Base-by-base conservation (phyloP, 2,329 filamentous ascomycete species). In the Phoma herbarum region DNA sequence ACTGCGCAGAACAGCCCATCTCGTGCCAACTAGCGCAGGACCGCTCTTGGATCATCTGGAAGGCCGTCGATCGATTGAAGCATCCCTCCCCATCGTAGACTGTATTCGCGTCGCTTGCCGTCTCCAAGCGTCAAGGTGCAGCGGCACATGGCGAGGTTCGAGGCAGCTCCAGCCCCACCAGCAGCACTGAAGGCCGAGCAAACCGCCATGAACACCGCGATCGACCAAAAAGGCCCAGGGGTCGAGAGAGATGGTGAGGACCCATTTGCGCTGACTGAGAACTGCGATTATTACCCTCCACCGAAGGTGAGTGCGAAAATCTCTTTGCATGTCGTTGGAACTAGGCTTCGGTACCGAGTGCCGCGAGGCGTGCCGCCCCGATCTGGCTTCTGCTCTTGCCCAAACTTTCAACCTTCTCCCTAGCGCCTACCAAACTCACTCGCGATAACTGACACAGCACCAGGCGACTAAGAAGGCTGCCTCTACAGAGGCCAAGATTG, bases 311-410 rank as follows among this genome's bases (percentile, higher is more conserved):
- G 61, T 58, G 28, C 26, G 43, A 33, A 4, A 12, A 12, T 39
- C 52, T 59, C 20, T 44, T 57, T 46, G 14, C 25, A 48, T 61
- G 61, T 69, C 59, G 63, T 69, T 44, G 28, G 48, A 58, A 50
- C 23, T 59, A 62, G 65, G 57, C 55, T 58, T 60, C 47, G 58
- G 57, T 39, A 57, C 52, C 57, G 59, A 52, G 48, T 44, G 51
- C 23, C 56, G 33, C 47, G 52, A 46, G 37, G 52, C 55, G 52
- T 61, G 50, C 54, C 54, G 52, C 46, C 23, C 46, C 37, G 26
- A 49, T 41, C 50, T 61, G 63, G 60, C 55, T 57, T 52, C 62
- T 57, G 57, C 50, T 50, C 52, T 41, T 43, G 22, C 59, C 59
- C 59, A 62, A 52, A 35, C 35, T 29, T 45, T 41, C 45, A 52